Evolutionary conservation across 129 eudicot genomes (phyloP).

Genomic region (Centaurea solstitialis): DNA sequence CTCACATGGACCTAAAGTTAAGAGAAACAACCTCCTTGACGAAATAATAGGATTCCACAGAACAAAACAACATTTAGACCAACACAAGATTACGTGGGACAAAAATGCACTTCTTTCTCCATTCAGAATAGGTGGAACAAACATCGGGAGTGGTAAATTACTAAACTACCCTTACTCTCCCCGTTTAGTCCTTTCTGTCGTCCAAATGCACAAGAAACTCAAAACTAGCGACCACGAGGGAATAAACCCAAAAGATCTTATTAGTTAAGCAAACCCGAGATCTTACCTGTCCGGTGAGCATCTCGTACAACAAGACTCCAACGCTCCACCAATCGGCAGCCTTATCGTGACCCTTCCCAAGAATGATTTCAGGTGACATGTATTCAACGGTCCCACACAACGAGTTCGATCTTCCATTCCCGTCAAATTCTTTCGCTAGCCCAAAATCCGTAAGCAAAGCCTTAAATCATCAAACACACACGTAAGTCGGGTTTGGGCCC

Average conservation of each 20-base stretch:
- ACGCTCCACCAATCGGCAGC: conserved; percentile 99
- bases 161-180: background rate
- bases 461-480: conserved; percentile 28
- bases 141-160: background rate
- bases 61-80: background rate
- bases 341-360: conserved; percentile 91
- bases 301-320: conserved; percentile 83
- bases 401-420: conserved; percentile 73
- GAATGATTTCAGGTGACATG: conserved; percentile 92
- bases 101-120: background rate
- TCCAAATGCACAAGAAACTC: too few species aligned
- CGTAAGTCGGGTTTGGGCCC: background rate
- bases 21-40: background rate
- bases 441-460: conserved; percentile 91
- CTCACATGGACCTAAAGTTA: background rate
- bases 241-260: background rate
- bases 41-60: background rate
- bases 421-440: conserved; percentile 79
- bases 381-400: conserved; percentile 92
- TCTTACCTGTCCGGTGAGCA: conserved; percentile 88
- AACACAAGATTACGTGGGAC: background rate
- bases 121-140: background rate
- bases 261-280: background rate
- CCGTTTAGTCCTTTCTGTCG: too few species aligned
- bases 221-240: background rate